Evolutionary conservation across 495 filamentous ascomycete species (phyloP).

Genomic region (Thermothielavioides terrestris): DNA sequence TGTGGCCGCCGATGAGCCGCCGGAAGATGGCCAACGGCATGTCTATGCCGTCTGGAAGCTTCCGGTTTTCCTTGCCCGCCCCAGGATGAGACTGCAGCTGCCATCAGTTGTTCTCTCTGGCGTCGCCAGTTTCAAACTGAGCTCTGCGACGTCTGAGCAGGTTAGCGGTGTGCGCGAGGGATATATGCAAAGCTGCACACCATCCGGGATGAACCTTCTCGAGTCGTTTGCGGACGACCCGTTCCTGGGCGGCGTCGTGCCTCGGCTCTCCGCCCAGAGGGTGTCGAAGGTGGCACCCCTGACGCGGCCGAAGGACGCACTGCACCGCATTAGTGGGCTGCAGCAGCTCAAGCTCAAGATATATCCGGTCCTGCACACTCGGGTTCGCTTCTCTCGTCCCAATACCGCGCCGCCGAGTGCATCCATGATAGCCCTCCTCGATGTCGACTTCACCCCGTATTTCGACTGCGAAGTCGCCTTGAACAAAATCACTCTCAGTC

Average conservation of each 20-base stretch:
- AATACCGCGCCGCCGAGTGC: constrained; percentile 54
- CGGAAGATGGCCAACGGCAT: constrained; percentile 38
- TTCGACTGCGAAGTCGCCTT: constrained; percentile 64
- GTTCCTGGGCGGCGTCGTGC: constrained; percentile 53
- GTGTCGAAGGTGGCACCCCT: constrained; percentile 67
- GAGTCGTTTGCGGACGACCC: constrained; percentile 68
- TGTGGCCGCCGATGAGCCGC: constrained; percentile 48
- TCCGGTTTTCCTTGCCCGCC: constrained; percentile 65
- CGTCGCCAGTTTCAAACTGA: constrained; percentile 54
- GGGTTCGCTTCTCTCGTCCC: constrained; percentile 69
- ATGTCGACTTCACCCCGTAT: constrained; percentile 81
- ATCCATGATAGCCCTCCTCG: constrained; percentile 71
- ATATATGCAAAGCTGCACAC: constrained; percentile 67
- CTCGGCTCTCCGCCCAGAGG: constrained; percentile 69
- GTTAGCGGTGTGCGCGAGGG: constrained; percentile 46
- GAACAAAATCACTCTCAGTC: constrained; percentile 53
- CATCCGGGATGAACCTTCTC: constrained; percentile 72
- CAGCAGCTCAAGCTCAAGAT: constrained; percentile 61
- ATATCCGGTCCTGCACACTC: constrained; percentile 73
- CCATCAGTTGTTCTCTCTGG: constrained; percentile 69
- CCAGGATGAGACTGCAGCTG: constrained; percentile 66
- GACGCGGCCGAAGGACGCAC: constrained; percentile 43
- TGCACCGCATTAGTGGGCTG: constrained; percentile 54
- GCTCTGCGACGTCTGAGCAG: constrained; percentile 40
- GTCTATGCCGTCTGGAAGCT: constrained; percentile 75